These are phyloP conservation scores for Psilocybe tampanensis DNA, from an alignment of 768 basidiomycete species.

Conservation along the genomic window DNA sequence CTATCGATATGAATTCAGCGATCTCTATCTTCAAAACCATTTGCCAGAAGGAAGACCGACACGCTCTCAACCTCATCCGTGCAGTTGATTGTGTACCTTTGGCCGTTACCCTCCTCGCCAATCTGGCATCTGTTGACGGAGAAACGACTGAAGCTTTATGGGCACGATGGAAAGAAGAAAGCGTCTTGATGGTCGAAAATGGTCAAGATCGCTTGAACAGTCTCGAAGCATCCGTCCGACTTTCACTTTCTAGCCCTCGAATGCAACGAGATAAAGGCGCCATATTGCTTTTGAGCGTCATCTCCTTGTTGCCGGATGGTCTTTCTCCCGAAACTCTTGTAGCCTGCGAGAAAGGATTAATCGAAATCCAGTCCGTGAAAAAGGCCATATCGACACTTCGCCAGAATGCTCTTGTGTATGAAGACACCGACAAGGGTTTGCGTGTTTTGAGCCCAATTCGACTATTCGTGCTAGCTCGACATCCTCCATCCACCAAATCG, in stretches of 20 bases:
- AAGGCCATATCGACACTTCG: slow-evolving; percentile 27
- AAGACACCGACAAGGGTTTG: slow-evolving; percentile 20
- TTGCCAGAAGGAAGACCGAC: slow-evolving; percentile 22
- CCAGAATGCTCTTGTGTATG: slow-evolving; percentile 28
- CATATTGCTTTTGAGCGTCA: slow-evolving; percentile 23
- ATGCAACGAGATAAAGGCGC: slow-evolving; percentile 28
- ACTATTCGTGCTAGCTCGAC: slow-evolving; percentile 22
- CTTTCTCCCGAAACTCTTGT: slow-evolving; percentile 20
- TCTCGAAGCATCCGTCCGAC: slow-evolving; percentile 30
- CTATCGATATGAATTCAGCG: slow-evolving; percentile 27
- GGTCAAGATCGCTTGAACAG: slow-evolving; percentile 29
- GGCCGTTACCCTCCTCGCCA: slow-evolving; percentile 33
- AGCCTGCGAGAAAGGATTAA: slow-evolving; percentile 19
- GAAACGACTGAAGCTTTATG: slow-evolving; percentile 30
- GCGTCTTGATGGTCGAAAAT: slow-evolving; percentile 28
- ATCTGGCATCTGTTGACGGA: slow-evolving; percentile 32
- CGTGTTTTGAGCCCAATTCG: slow-evolving; percentile 32
- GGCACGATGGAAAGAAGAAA: slow-evolving; percentile 31
- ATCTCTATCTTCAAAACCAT: slow-evolving; percentile 27
- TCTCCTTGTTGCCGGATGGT: slow-evolving; percentile 33
- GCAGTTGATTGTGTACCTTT: slow-evolving; percentile 35
- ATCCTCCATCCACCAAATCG: slow-evolving; percentile 21
- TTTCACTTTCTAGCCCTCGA: slow-evolving; percentile 31
- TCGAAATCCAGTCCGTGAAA: slow-evolving; percentile 21
- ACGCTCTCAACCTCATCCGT: slow-evolving; percentile 24